phyloP scores from a whole-genome alignment of 2,329 filamentous ascomycete genomes.

The Penicillium crustosum region DNA sequence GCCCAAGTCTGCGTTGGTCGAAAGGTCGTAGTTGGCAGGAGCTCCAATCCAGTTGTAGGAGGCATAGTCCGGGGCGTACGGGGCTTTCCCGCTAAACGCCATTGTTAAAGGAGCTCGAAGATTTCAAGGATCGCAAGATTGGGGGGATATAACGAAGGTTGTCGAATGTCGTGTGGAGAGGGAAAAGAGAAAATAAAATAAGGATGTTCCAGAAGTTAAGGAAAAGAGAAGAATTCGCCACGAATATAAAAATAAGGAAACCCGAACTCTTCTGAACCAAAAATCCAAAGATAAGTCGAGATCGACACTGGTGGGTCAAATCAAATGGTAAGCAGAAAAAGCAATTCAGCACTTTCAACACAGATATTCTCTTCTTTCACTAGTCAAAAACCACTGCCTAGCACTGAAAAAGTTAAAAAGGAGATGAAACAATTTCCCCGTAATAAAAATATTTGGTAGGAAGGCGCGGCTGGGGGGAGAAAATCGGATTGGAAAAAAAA shows the following conservation, averaged over 20 bases:
- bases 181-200: slow-evolving; percentile 3
- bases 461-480: slow-evolving; percentile 18
- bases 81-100: slow-evolving; percentile 31
- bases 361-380: not conserved
- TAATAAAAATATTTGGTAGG: not conserved
- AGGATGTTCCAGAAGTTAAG: not conserved
- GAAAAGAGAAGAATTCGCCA: slow-evolving; percentile 23
- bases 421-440: not conserved
- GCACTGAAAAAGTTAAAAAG: not conserved
- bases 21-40: slow-evolving; percentile 42
- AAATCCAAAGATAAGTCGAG: slow-evolving; percentile 16
- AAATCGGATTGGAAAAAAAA: not conserved
- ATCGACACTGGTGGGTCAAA: slow-evolving; percentile 25
- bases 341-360: slow-evolving; percentile 12
- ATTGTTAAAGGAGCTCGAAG: slow-evolving; percentile 21
- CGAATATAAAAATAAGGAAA: slow-evolving; percentile 29
- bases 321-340: slow-evolving; percentile 4
- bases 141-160: not conserved
- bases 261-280: slow-evolving; percentile 7
- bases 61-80: slow-evolving; percentile 45
- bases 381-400: slow-evolving; percentile 3
- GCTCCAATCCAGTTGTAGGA: slow-evolving; percentile 52
- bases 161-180: not conserved
- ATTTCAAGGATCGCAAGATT: not conserved
- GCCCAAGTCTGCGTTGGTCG: slow-evolving; percentile 61